These are phyloP conservation scores for Chlorella sp. DNA, from an alignment of 139 green algal species.

Conservation along the genomic window DNA sequence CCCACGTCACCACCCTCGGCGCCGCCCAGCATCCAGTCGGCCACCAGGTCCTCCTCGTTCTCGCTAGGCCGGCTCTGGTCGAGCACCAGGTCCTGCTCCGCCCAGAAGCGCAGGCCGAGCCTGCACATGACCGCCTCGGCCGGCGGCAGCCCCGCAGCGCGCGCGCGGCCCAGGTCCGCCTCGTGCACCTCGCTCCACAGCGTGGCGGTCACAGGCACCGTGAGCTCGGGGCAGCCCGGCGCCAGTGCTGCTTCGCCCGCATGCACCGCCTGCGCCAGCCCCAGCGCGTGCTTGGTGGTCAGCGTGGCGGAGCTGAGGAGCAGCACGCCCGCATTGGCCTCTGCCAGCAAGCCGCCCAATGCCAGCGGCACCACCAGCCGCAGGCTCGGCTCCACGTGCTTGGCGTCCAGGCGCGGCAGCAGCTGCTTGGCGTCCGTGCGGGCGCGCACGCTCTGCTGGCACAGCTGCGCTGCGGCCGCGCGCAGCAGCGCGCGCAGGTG, in stretches of 20 bases:
- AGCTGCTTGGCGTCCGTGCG: background rate
- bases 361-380: background rate
- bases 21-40: background rate
- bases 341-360: conserved; percentile 17
- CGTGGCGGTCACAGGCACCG: conserved; percentile 15
- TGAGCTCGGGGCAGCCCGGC: conserved; percentile 10
- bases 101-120: background rate
- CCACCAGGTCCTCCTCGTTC: background rate
- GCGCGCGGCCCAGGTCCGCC: background rate
- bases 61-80: background rate
- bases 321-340: conserved; percentile 28
- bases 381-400: conserved; percentile 8
- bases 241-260: conserved; percentile 2
- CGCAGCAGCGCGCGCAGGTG: conserved; percentile 15
- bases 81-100: background rate
- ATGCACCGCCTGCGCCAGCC: conserved; percentile 18
- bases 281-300: background rate
- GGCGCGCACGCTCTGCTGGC: conserved; percentile 18
- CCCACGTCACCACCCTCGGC: background rate
- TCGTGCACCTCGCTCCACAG: conserved; percentile 28
- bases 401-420: background rate
- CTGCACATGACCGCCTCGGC: background rate
- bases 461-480: conserved; percentile 3
- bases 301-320: conserved; percentile 23
- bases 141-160: background rate